phyloP scores from a whole-genome alignment of 2,329 filamentous ascomycete genomes.

The Cercospora nicotianae region DNA sequence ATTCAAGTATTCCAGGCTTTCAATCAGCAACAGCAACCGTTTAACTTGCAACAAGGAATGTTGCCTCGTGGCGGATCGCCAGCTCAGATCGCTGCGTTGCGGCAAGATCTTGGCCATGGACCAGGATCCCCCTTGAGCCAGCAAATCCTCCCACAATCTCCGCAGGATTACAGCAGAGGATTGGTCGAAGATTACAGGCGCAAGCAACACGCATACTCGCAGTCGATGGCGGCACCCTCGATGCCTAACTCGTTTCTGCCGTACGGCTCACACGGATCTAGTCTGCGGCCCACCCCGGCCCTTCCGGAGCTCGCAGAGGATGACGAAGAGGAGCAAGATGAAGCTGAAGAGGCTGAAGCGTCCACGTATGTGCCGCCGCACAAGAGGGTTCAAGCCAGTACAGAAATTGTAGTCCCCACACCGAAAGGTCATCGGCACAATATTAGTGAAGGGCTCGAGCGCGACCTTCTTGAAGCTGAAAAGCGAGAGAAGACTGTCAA shows the following conservation, averaged over 20 bases:
- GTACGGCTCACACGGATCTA: constrained; percentile 40
- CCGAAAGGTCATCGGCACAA: constrained; percentile 68
- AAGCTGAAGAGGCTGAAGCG: constrained; percentile 28
- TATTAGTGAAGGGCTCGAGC: constrained; percentile 74
- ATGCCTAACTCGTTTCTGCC: constrained; percentile 31
- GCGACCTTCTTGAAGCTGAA: constrained; percentile 80
- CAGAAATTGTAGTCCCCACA: constrained; percentile 60
- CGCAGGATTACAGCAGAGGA: constrained; percentile 35
- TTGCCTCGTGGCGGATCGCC: constrained; percentile 48
- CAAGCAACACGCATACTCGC: constrained; percentile 44
- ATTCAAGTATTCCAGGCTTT: constrained; percentile 49
- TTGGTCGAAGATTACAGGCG: constrained; percentile 54
- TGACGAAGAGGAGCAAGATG: constrained; percentile 59
- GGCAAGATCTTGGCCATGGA: constrained; percentile 34
- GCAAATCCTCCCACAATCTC: constrained; percentile 31
- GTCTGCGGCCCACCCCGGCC: constrained; percentile 45
- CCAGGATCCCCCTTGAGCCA: constrained; percentile 63
- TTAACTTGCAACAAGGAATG: constrained; percentile 21
- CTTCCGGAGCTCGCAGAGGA: constrained; percentile 73
- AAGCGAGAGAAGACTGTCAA: constrained; percentile 57
- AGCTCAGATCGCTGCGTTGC: constrained; percentile 41
- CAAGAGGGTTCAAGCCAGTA: constrained; percentile 35
- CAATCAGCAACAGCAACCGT: constrained; percentile 33
- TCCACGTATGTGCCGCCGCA: constrained; percentile 36
- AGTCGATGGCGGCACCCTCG: constrained; percentile 32